These are phyloP conservation scores for Nicotiana tabacum DNA, from an alignment of 257 asterid genomes.

Conservation along the genomic window DNA sequence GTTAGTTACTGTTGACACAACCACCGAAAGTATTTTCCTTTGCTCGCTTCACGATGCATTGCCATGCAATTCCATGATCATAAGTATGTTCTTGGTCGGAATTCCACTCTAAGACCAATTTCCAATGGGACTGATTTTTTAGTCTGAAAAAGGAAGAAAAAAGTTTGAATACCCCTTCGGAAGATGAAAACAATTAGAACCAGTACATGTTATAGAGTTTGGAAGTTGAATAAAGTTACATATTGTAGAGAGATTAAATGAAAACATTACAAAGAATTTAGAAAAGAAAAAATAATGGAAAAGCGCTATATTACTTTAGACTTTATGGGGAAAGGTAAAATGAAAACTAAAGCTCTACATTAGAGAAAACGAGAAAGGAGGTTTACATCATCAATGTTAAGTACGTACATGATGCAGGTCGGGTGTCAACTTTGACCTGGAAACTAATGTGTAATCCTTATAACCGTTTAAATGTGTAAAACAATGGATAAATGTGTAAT, in stretches of 20 bases:
- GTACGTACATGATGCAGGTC: not conserved
- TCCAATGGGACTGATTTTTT: constrained; percentile 13
- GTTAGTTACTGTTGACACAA: constrained; percentile 14
- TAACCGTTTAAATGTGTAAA: too few species aligned
- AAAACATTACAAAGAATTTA: not conserved
- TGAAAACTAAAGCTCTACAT: not conserved
- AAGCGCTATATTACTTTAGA: not conserved
- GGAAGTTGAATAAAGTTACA: not conserved
- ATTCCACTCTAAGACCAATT: not conserved
- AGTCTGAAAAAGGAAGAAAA: not conserved
- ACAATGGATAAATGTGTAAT: too few species aligned
- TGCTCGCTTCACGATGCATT: too few species aligned
- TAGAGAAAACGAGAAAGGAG: not conserved
- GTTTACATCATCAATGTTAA: not conserved
- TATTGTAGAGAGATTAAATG: not conserved
- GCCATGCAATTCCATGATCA: not conserved
- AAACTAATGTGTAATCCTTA: not conserved
- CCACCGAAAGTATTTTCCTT: not conserved
- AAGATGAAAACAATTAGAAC: not conserved
- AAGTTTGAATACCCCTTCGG: not conserved
- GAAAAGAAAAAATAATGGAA: not conserved
- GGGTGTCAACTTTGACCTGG: not conserved
- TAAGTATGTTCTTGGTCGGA: not conserved
- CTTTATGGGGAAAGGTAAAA: not conserved
- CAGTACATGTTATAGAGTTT: not conserved